Evolutionary conservation across 2,329 filamentous ascomycete genomes (phyloP).

Genomic region (Ophiostoma novo-ulmi): DNA sequence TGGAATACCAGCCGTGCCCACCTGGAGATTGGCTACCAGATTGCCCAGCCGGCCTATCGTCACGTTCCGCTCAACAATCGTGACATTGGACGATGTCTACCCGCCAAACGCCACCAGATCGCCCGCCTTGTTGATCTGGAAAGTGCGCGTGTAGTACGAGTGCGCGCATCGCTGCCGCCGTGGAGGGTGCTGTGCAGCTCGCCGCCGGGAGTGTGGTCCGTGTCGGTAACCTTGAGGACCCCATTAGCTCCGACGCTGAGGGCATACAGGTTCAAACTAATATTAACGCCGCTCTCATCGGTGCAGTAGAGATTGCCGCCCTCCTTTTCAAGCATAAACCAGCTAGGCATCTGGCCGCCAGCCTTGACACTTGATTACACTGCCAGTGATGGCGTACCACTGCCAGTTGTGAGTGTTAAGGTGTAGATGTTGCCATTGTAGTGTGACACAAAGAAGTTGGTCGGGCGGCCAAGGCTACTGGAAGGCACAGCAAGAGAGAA

Average conservation of each 20-base stretch:
- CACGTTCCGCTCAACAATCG: background rate
- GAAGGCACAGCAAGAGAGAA: background rate
- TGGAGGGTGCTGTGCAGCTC: background rate
- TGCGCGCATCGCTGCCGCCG: slow-evolving; percentile 38
- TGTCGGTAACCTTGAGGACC: background rate
- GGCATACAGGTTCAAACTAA: slow-evolving; percentile 18
- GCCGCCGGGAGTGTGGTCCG: background rate
- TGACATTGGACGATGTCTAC: background rate
- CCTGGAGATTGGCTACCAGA: background rate
- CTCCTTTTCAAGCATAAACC: slow-evolving; percentile 36
- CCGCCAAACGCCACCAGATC: slow-evolving; percentile 39
- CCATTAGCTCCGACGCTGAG: background rate
- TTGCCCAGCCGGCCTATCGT: background rate
- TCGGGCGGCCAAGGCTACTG: background rate
- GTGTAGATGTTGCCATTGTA: background rate
- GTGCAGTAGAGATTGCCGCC: slow-evolving; percentile 36
- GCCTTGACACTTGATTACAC: background rate
- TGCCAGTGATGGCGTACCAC: background rate
- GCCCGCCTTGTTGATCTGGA: slow-evolving; percentile 38
- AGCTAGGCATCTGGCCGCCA: slow-evolving; percentile 37
- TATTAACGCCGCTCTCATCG: slow-evolving; percentile 36
- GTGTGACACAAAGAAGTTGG: background rate
- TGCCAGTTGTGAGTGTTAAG: background rate
- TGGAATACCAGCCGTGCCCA: background rate
- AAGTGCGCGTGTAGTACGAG: slow-evolving; percentile 46